These are phyloP conservation scores for Lathyrus aphaca DNA, from an alignment of 306 rosid species.

Conservation along the genomic window DNA sequence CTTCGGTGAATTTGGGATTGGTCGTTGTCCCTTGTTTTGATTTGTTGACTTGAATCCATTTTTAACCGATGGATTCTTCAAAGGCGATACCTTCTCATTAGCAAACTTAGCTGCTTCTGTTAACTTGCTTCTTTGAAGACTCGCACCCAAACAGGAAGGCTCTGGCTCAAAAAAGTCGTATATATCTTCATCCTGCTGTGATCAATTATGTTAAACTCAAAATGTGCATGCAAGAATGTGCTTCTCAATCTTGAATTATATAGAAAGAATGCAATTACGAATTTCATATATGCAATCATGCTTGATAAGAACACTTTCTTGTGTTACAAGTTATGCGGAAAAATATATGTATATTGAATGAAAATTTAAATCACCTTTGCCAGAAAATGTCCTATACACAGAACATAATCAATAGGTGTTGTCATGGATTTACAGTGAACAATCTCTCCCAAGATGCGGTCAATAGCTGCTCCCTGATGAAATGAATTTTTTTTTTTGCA, in stretches of 20 bases:
- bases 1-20: constrained; percentile 53
- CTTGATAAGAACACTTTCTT: constrained; percentile 7
- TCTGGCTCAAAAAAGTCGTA: constrained; percentile 93
- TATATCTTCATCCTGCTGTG: constrained; percentile 89
- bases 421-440: constrained; percentile 94
- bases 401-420: constrained; percentile 85
- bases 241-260: constrained; percentile 20
- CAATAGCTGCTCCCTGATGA: constrained; percentile 93
- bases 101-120: constrained; percentile 59
- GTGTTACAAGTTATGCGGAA: constrained; percentile 11
- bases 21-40: constrained; percentile 52
- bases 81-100: constrained; percentile 58
- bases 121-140: constrained; percentile 59
- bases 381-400: constrained; percentile 92
- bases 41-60: constrained; percentile 55
- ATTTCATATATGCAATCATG: constrained; percentile 4
- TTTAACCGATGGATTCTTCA: constrained; percentile 54
- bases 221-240: constrained; percentile 14
- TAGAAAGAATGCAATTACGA: background rate
- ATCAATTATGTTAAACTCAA: constrained; percentile 20
- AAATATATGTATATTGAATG: background rate
- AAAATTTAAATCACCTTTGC: constrained; percentile 67
- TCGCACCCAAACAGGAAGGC: constrained; percentile 53
- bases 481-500: constrained; percentile 2
- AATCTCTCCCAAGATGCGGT: constrained; percentile 94